These are phyloP conservation scores for Leccinellum luteum DNA, from an alignment of 768 basidiomycete species.

Conservation along the genomic window DNA sequence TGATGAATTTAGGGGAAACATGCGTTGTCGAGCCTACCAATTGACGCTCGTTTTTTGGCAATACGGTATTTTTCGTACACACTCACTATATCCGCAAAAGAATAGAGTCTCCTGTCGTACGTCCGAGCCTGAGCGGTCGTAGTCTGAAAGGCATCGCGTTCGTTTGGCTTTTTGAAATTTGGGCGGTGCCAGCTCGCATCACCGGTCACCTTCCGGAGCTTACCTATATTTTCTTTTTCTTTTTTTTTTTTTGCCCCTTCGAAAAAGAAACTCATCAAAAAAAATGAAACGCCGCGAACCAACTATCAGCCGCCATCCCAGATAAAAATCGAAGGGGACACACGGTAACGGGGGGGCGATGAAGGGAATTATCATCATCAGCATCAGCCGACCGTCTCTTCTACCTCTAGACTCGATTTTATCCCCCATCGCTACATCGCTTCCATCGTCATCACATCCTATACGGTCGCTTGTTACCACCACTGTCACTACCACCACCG, in stretches of 20 bases:
- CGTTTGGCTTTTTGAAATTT: background rate
- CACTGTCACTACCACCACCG: background rate
- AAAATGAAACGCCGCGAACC: slow-evolving; percentile 17
- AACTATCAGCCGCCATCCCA: background rate
- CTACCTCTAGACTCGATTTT: background rate
- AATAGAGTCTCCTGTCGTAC: background rate
- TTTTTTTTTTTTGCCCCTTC: background rate
- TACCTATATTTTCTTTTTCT: background rate
- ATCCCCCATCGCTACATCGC: background rate
- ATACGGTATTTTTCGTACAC: background rate
- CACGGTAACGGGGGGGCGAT: slow-evolving; percentile 4
- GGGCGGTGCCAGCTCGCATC: background rate
- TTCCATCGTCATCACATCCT: background rate
- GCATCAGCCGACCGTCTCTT: background rate
- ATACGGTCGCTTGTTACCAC: background rate
- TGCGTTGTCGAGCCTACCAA: background rate
- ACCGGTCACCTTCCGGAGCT: background rate
- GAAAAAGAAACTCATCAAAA: background rate
- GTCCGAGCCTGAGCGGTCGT: too few species aligned
- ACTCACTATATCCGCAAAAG: background rate
- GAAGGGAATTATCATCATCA: background rate
- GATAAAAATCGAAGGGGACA: slow-evolving; percentile 8
- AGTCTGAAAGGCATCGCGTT: too few species aligned
- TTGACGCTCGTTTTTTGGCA: background rate
- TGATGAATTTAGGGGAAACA: background rate